Evolutionary conservation across 805 yeast species (phyloP), one percentile per base, ranked within the genome.

Genomic region (Kluyveromyces wickerhamii): DNA sequence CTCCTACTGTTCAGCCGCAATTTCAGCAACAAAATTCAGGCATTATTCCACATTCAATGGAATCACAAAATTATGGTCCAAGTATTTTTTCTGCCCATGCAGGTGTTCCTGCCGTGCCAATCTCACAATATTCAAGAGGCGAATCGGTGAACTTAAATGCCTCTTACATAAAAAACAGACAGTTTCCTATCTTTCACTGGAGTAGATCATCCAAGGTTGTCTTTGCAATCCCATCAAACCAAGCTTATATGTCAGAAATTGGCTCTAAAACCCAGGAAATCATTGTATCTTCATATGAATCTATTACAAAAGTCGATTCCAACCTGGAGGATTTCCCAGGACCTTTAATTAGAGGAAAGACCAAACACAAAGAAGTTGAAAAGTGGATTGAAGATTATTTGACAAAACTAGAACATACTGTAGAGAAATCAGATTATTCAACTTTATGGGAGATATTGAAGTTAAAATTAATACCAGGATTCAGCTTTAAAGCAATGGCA

Each of bases 161-260:
- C 18, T 9, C 18, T 14, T 26, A 26, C n/a, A 13, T 79, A 34
- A 56, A 66, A 16, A 57, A 62, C 30, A 66, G 81, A 36, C 94
- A 83, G 51, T 81, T 80, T 58, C 94, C 95, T 0, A 51, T 86
- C 21, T 80, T 84, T 52, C 66, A 70, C 38, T 86, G 92, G 81
- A 64, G 74, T 18, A 60, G 59, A 14, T 64, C 74, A 3, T 55
- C 60, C 5, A 67, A 62, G 29, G 48, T 71, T 13, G 67, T 70
- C 3, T 63, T 63, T 23, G 62, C 69, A 37, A 49, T 73, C 28
- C 74, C 78, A 5, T 44, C 60, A 2, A 55, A 18, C 9, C 33
- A 30, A 14, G 33, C 12, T 21, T 30, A 30, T 8, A 21, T 30
- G 11, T 14, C 26, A 9, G 24, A 11, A 11, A 21, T 62, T 22